Conservation (phyloP, 208 protist species). For the Crithidia brevicula region DNA sequence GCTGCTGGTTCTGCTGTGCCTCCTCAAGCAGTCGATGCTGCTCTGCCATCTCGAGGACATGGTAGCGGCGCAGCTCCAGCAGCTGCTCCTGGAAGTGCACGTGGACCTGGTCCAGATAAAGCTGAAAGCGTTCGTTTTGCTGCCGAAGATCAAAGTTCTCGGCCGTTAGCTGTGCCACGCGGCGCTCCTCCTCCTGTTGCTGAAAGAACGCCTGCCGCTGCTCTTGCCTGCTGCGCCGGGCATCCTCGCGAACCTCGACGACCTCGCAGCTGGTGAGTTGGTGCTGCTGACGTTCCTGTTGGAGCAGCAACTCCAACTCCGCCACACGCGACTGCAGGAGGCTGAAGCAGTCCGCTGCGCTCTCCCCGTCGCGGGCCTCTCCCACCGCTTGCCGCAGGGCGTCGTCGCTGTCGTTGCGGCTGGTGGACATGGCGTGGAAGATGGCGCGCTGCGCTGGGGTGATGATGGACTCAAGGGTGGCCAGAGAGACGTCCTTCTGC, state of each 20-base stretch:
- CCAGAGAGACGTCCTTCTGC: conserved; percentile 33
- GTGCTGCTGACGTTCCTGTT: conserved; percentile 34
- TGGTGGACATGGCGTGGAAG: conserved; percentile 32
- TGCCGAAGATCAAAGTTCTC: conserved; percentile 36
- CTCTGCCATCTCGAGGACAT: conserved; percentile 21
- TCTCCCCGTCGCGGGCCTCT: background rate
- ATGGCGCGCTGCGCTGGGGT: conserved; percentile 38
- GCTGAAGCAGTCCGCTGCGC: conserved; percentile 29
- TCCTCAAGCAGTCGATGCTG: conserved; percentile 16
- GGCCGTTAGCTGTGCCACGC: conserved; percentile 19
- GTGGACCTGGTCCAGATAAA: conserved; percentile 28
- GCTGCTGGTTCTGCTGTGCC: conserved; percentile 9
- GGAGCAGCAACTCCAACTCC: conserved; percentile 31
- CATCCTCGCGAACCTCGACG: conserved; percentile 30
- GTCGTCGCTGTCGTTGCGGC: background rate
- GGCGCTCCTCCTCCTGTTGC: conserved; percentile 37
- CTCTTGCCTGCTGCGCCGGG: conserved; percentile 28
- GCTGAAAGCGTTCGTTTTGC: conserved; percentile 27
- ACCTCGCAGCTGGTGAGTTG: conserved; percentile 29
- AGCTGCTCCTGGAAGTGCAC: conserved; percentile 22
- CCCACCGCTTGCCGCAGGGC: background rate
- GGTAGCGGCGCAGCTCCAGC: conserved; percentile 21
- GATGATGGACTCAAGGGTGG: conserved; percentile 33
- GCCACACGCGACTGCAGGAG: conserved; percentile 32
- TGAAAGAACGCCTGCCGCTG: conserved; percentile 32